Percentiles rank a stretch among this genome's conserved stretches.
These are phyloP conservation scores for Cryptosporidium bovis DNA, from an alignment of 169 alveolate genomes.

Conservation along the genomic window DNA sequence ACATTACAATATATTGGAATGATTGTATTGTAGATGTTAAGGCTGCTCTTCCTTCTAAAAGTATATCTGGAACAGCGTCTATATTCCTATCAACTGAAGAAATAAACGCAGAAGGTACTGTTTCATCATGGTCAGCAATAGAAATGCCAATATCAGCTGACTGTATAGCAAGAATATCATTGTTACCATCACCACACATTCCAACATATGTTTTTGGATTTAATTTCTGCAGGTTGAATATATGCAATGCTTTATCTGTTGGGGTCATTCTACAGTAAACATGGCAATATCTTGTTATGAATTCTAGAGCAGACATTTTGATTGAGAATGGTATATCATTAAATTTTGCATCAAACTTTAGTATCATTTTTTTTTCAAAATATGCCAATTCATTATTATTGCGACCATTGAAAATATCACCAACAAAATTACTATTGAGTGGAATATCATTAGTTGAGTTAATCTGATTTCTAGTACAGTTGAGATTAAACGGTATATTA, in stretches of 20 bases:
- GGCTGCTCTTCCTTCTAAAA: slow-evolving; percentile 72
- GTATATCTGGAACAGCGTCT: slow-evolving; percentile 62
- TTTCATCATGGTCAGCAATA: slow-evolving; percentile 61
- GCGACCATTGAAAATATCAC: neutral
- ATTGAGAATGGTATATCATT: slow-evolving; percentile 11
- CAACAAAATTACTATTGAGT: neutral
- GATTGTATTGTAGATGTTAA: slow-evolving; percentile 65
- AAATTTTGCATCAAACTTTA: slow-evolving; percentile 12
- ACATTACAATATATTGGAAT: slow-evolving; percentile 41
- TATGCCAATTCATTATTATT: neutral
- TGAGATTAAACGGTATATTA: slow-evolving; percentile 20
- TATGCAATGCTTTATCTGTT: slow-evolving; percentile 63
- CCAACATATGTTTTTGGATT: slow-evolving; percentile 77
- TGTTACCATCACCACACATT: slow-evolving; percentile 83
- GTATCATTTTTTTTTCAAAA: slow-evolving; percentile 28
- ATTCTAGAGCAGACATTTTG: slow-evolving; percentile 49
- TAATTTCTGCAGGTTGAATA: slow-evolving; percentile 23
- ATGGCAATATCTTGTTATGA: slow-evolving; percentile 55
- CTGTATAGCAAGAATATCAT: slow-evolving; percentile 79
- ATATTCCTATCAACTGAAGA: slow-evolving; percentile 37
- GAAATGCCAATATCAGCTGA: slow-evolving; percentile 79
- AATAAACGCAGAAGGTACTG: slow-evolving; percentile 47
- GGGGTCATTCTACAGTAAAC: slow-evolving; percentile 74
- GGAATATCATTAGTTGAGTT: neutral
- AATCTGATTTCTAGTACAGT: slow-evolving; percentile 43